These are phyloP conservation scores for Ophiosphaerella herpotricha DNA, from an alignment of 2,329 filamentous ascomycete genomes.

Conservation along the genomic window DNA sequence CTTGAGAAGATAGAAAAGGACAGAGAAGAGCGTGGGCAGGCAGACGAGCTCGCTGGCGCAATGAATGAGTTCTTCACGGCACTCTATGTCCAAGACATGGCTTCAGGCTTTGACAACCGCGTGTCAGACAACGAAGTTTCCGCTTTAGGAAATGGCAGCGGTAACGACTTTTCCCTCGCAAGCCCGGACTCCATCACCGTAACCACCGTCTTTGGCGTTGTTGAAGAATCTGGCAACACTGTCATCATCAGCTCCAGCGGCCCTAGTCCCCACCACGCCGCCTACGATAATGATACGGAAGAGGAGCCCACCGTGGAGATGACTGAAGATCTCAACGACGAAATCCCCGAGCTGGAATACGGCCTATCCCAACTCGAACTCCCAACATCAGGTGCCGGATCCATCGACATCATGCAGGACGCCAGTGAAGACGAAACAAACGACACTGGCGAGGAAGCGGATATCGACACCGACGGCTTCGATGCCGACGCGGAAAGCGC, in stretches of 20 bases:
- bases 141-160: background rate
- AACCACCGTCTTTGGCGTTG: conserved; percentile 41
- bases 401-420: conserved; percentile 10
- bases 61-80: conserved; percentile 42
- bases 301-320: conserved; percentile 23
- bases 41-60: conserved; percentile 42
- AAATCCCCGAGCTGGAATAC: conserved; percentile 8
- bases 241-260: conserved; percentile 35
- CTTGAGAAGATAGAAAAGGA: conserved; percentile 38
- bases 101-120: conserved; percentile 1
- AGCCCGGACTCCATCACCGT: conserved; percentile 43
- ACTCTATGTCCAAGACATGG: conserved; percentile 25
- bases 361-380: conserved; percentile 7
- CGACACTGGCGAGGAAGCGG: conserved; percentile 32
- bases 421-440: conserved; percentile 10
- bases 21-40: conserved; percentile 38
- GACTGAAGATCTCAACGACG: conserved; percentile 19
- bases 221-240: conserved; percentile 36
- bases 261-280: conserved; percentile 14
- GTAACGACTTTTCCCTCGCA: conserved; percentile 18
- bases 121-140: background rate
- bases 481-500: conserved; percentile 29
- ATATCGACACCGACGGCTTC: conserved; percentile 33
- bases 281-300: conserved; percentile 15
- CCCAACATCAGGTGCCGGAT: background rate